Conservation (phyloP, 2,329 filamentous ascomycete genomes). For the Colletotrichum australisinense region DNA sequence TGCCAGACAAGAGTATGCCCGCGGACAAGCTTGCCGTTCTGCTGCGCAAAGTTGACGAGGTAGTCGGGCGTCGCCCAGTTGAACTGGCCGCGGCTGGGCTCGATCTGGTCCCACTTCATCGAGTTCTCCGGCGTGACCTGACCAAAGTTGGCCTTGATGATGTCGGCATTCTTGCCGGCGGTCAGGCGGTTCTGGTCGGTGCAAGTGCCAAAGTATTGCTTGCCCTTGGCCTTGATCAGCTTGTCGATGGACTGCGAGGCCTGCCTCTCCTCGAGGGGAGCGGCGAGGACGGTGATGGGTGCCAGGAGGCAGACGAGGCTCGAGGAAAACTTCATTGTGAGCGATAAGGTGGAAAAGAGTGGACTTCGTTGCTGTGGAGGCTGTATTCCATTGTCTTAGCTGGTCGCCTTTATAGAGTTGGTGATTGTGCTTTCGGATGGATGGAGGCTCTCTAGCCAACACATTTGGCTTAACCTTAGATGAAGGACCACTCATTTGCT, state of each 20-base stretch:
- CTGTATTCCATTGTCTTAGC: background rate
- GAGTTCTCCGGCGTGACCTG: conserved; percentile 76
- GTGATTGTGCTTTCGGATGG: no score
- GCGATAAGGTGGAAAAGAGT: background rate
- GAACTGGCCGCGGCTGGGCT: conserved; percentile 62
- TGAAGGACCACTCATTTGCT: background rate
- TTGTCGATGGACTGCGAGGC: conserved; percentile 61
- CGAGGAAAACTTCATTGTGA: conserved; percentile 39
- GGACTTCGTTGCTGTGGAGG: background rate
- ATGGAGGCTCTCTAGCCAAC: background rate
- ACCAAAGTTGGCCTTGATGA: conserved; percentile 72
- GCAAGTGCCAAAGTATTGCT: conserved; percentile 72
- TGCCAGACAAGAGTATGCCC: conserved; percentile 78
- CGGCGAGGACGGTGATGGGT: conserved; percentile 50
- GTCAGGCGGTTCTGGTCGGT: conserved; percentile 65
- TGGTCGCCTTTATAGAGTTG: background rate
- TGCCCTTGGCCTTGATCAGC: conserved; percentile 71
- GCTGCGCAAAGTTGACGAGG: conserved; percentile 67
- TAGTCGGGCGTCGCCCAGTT: conserved; percentile 68
- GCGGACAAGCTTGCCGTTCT: conserved; percentile 69
- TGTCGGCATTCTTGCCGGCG: conserved; percentile 60
- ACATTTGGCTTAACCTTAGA: background rate
- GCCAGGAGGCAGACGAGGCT: conserved; percentile 48
- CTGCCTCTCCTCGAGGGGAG: conserved; percentile 50
- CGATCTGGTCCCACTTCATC: conserved; percentile 75